These are phyloP conservation scores for Clarireedia hainanense DNA, from an alignment of 2,329 filamentous ascomycete species.

Conservation along the genomic window DNA sequence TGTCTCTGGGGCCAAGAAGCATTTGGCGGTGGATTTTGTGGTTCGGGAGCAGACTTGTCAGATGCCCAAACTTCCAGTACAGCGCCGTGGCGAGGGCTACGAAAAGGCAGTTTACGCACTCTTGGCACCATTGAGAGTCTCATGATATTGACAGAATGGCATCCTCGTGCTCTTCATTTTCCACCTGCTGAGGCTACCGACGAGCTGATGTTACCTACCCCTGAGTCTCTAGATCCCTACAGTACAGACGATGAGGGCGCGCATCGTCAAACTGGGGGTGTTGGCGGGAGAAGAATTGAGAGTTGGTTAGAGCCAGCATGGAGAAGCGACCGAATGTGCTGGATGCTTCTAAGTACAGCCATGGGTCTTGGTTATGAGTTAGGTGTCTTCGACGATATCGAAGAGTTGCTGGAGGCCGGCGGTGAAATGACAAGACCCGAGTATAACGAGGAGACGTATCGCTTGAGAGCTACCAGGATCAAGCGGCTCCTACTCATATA, in stretches of 20 bases:
- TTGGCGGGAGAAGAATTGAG: slow-evolving; percentile 79
- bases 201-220: slow-evolving; percentile 57
- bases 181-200: slow-evolving; percentile 71
- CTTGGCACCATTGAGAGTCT: slow-evolving; percentile 91
- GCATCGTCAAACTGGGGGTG: slow-evolving; percentile 40
- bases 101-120: slow-evolving; percentile 75
- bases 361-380: slow-evolving; percentile 88
- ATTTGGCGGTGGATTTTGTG: slow-evolving; percentile 81
- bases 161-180: slow-evolving; percentile 89
- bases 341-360: slow-evolving; percentile 92
- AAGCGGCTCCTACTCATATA: slow-evolving; percentile 85
- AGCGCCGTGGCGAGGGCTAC: slow-evolving; percentile 60
- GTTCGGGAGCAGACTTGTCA: slow-evolving; percentile 48
- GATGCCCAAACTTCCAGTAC: slow-evolving; percentile 58
- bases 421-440: slow-evolving; percentile 53
- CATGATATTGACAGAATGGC: slow-evolving; percentile 94
- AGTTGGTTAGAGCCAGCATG: slow-evolving; percentile 96
- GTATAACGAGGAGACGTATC: slow-evolving; percentile 68
- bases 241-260: slow-evolving; percentile 38
- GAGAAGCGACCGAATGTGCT: slow-evolving; percentile 92
- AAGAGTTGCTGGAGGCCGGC: slow-evolving; percentile 55
- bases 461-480: slow-evolving; percentile 71
- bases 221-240: slow-evolving; percentile 38
- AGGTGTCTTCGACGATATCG: slow-evolving; percentile 88
- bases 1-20: slow-evolving; percentile 95